Evolutionary conservation across 2,329 filamentous ascomycete species (phyloP).

Genomic region (Xylariaceae sp.): DNA sequence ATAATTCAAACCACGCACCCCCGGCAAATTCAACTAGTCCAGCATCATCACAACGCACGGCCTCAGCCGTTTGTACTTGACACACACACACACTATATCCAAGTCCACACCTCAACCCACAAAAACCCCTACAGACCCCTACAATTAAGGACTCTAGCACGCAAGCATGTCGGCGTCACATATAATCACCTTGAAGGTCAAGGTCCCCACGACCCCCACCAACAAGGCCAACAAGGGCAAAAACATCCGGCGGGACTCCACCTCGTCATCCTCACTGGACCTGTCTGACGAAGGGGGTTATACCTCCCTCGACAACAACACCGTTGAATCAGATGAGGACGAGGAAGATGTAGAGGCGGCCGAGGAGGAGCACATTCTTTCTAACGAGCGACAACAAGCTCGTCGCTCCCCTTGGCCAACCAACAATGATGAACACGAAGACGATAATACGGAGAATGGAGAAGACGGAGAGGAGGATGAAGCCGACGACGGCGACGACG

Average conservation of each 20-base stretch:
- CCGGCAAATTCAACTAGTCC: no score
- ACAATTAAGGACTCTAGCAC: slow-evolving; percentile 35
- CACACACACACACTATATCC: no score
- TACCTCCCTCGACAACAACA: slow-evolving; percentile 75
- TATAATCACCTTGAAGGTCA: slow-evolving; percentile 49
- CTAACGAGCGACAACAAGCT: slow-evolving; percentile 39
- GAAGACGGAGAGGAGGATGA: slow-evolving; percentile 40
- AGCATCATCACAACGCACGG: no score
- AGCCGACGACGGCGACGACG: slow-evolving; percentile 37
- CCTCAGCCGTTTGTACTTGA: no score
- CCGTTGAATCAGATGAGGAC: slow-evolving; percentile 67
- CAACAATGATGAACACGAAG: slow-evolving; percentile 32
- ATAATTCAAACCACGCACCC: no score
- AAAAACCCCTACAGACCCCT: slow-evolving; percentile 15
- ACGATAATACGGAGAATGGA: slow-evolving; percentile 39
- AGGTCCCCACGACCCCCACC: slow-evolving; percentile 41
- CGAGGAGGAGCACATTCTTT: slow-evolving; percentile 73
- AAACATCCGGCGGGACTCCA: slow-evolving; percentile 47
- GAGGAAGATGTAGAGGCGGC: slow-evolving; percentile 73
- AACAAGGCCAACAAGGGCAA: slow-evolving; percentile 37
- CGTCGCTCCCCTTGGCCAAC: slow-evolving; percentile 52
- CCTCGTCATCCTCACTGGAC: slow-evolving; percentile 54
- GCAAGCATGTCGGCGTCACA: slow-evolving; percentile 41
- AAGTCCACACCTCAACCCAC: no score
- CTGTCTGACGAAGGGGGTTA: slow-evolving; percentile 68